phyloP scores from a whole-genome alignment of 1,284 basidiomycete genomes.

The Irpex lacteus region DNA sequence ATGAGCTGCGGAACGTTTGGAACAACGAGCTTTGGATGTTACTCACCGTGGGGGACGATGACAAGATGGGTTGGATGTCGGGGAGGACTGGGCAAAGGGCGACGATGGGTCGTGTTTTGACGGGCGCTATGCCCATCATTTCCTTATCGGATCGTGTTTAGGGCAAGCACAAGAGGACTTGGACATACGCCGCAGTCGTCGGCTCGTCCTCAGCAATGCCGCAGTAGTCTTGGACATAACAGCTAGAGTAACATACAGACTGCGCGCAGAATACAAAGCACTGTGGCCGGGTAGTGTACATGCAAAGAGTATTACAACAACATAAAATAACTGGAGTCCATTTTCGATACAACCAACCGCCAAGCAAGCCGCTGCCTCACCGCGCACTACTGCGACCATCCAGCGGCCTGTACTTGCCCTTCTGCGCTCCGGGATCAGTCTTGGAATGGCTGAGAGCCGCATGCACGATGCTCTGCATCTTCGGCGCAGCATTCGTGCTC shows the following conservation, averaged over 20 bases:
- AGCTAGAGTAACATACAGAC: neutral
- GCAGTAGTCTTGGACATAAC: neutral
- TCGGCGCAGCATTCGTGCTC: neutral
- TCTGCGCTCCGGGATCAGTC: neutral
- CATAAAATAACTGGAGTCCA: neutral
- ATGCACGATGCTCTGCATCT: neutral
- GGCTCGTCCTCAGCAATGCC: neutral
- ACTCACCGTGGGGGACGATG: slow-evolving; percentile 20
- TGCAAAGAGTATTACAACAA: neutral
- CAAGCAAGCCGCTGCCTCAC: neutral
- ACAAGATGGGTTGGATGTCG: neutral
- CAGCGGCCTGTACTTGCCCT: neutral
- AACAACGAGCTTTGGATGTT: slow-evolving; percentile 13
- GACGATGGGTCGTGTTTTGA: slow-evolving; percentile 18
- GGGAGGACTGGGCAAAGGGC: slow-evolving; percentile 30
- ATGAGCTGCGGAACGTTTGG: slow-evolving; percentile 15
- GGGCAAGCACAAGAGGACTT: slow-evolving; percentile 24
- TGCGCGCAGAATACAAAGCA: neutral
- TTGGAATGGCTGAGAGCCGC: neutral
- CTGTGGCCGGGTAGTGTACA: neutral
- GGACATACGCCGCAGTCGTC: neutral
- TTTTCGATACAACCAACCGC: neutral
- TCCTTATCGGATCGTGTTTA: slow-evolving; percentile 33
- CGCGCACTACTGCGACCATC: neutral
- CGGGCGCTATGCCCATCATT: slow-evolving; percentile 16